A percentile compares a stretch with the other conserved stretches of the same genome.
Evolutionary conservation across 2,329 filamentous ascomycete genomes (phyloP).

Genomic region (Fusarium pseudocircinatum): DNA sequence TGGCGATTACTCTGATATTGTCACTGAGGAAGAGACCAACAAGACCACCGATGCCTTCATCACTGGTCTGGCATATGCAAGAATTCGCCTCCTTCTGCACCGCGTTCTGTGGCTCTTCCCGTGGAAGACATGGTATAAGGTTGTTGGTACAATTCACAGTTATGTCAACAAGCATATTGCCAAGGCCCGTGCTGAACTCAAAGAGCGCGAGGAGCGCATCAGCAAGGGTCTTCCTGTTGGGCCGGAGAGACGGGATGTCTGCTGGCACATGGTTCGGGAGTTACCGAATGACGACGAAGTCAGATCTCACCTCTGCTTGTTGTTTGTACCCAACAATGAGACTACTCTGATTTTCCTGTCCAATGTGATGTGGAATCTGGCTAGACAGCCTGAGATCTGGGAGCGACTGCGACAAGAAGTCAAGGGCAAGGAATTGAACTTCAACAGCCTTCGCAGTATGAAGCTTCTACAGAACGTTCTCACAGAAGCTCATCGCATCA

Average conservation of each 20-base stretch:
- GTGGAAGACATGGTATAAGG: slow-evolving; percentile 7
- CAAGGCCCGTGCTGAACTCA: slow-evolving; percentile 4
- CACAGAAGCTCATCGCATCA: neutral
- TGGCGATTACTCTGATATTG: neutral
- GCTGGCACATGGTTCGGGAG: slow-evolving; percentile 5
- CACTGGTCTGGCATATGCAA: neutral
- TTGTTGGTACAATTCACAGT: neutral
- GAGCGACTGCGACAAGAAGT: neutral
- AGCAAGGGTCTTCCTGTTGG: neutral
- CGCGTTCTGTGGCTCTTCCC: slow-evolving; percentile 2
- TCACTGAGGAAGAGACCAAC: neutral
- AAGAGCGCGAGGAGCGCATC: neutral
- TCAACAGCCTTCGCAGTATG: neutral
- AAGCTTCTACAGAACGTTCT: neutral
- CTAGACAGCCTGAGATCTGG: neutral
- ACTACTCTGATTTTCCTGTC: neutral
- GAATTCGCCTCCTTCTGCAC: neutral
- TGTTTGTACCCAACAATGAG: slow-evolving; percentile 4
- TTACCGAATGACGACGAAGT: slow-evolving; percentile 1
- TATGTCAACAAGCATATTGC: slow-evolving; percentile 8
- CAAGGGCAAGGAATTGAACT: neutral
- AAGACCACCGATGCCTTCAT: neutral
- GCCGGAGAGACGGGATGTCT: neutral
- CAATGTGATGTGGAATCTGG: neutral
- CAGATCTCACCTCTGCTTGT: slow-evolving; percentile 1